Evolutionary conservation across 495 filamentous ascomycete genomes (phyloP).

Genomic region (Saxophila tyrrhenica): DNA sequence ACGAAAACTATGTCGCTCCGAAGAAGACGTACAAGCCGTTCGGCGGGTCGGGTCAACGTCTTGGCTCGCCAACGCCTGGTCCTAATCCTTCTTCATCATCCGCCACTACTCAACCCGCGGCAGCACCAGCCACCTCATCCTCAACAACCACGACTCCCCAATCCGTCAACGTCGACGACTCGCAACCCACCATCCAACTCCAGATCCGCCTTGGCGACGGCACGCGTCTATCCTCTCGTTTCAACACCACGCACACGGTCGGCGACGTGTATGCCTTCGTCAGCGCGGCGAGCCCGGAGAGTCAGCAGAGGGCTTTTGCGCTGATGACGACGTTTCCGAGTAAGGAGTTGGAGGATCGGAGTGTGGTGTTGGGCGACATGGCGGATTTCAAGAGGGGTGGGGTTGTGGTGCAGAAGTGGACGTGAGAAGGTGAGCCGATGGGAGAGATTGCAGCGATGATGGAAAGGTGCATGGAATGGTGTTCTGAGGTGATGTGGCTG

Average conservation of each 20-base stretch:
- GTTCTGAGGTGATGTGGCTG: too few species aligned
- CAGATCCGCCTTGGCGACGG: conserved; percentile 89
- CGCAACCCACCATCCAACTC: conserved; percentile 64
- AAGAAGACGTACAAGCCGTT: conserved; percentile 88
- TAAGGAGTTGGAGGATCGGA: conserved; percentile 75
- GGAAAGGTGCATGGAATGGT: background rate
- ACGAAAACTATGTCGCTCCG: conserved; percentile 68
- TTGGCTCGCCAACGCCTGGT: conserved; percentile 86
- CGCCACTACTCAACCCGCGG: conserved; percentile 21
- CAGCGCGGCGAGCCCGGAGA: conserved; percentile 48
- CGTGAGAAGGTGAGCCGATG: conserved; percentile 26
- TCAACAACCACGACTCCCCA: conserved; percentile 24
- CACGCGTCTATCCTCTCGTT: conserved; percentile 70
- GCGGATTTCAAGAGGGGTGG: conserved; percentile 74
- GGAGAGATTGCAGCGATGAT: background rate
- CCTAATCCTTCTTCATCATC: too few species aligned
- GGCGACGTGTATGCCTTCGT: conserved; percentile 87
- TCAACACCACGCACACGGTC: conserved; percentile 85
- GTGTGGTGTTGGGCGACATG: conserved; percentile 58
- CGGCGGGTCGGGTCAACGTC: conserved; percentile 63
- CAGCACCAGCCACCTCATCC: conserved; percentile 33
- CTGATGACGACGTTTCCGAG: conserved; percentile 94
- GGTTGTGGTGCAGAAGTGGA: conserved; percentile 84
- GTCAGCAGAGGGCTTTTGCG: conserved; percentile 54
- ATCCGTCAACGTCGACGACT: conserved; percentile 53